phyloP scores from a whole-genome alignment of 2,329 filamentous ascomycete species.

The Lasiodiplodia sp. region DNA sequence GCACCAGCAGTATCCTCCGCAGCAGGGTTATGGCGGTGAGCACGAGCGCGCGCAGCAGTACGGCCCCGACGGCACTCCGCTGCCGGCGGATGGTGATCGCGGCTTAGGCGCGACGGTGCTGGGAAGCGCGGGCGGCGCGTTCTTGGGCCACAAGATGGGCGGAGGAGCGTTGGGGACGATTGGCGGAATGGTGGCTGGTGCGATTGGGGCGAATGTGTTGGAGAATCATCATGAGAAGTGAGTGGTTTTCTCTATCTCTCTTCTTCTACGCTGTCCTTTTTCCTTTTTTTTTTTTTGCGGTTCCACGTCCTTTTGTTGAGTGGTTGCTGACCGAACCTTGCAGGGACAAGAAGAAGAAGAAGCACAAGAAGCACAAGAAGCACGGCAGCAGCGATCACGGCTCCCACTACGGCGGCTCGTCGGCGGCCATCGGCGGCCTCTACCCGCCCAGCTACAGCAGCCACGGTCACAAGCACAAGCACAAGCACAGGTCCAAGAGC shows the following conservation, averaged over 20 bases:
- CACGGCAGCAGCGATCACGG: slow-evolving; percentile 31
- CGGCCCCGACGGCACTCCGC: slow-evolving; percentile 19
- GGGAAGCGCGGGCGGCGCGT: slow-evolving; percentile 63
- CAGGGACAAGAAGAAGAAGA: slow-evolving; percentile 48
- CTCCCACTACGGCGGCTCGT: slow-evolving; percentile 42
- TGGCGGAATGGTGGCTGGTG: slow-evolving; percentile 60
- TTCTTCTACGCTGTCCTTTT: background rate
- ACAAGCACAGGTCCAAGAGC: slow-evolving; percentile 41
- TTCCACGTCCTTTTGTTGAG: background rate
- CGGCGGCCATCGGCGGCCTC: slow-evolving; percentile 44
- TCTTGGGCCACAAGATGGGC: slow-evolving; percentile 62
- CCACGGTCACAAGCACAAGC: slow-evolving; percentile 36
- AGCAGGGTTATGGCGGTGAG: slow-evolving; percentile 32
- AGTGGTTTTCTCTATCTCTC: slow-evolving; percentile 27
- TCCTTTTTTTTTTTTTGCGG: background rate
- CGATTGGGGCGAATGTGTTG: slow-evolving; percentile 63
- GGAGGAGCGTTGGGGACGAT: slow-evolving; percentile 61
- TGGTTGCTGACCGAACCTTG: background rate
- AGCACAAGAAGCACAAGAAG: slow-evolving; percentile 39
- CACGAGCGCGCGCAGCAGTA: slow-evolving; percentile 37
- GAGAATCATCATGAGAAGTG: slow-evolving; percentile 55
- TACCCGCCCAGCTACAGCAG: slow-evolving; percentile 41
- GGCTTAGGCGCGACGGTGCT: slow-evolving; percentile 63
- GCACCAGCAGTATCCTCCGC: slow-evolving; percentile 28
- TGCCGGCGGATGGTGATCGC: slow-evolving; percentile 57